Conservation (phyloP, 306 rosid genomes). For the Dalbergia oliveri region DNA sequence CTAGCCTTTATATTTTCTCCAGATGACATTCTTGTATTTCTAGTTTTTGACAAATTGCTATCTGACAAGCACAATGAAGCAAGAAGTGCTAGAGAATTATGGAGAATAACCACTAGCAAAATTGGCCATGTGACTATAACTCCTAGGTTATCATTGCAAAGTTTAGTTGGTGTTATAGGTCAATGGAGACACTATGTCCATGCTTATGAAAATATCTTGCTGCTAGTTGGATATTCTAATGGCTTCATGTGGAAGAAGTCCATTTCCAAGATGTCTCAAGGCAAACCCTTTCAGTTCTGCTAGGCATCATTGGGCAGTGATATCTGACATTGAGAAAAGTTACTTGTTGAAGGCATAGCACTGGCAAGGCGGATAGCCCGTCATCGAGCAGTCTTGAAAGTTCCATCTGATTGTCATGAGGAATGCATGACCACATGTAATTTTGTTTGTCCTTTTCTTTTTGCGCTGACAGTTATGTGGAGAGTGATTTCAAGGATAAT, state of each 20-base stretch:
- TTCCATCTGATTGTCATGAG: constrained; percentile 47
- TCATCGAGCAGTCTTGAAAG: constrained; percentile 68
- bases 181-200: constrained; percentile 81
- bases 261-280: constrained; percentile 56
- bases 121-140: constrained; percentile 55
- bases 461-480: constrained; percentile 57
- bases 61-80: constrained; percentile 54
- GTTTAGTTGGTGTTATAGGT: constrained; percentile 60
- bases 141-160: constrained; percentile 63
- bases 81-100: constrained; percentile 80
- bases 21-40: constrained; percentile 59
- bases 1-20: constrained; percentile 65
- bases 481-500: constrained; percentile 50
- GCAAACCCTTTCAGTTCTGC: constrained; percentile 58
- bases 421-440: constrained; percentile 37
- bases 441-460: constrained; percentile 50
- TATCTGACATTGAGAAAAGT: constrained; percentile 76
- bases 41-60: constrained; percentile 58
- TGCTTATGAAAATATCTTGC: constrained; percentile 72
- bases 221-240: constrained; percentile 68
- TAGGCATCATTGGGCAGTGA: constrained; percentile 65
- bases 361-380: constrained; percentile 87
- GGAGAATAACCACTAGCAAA: constrained; percentile 84
- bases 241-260: constrained; percentile 58
- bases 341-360: constrained; percentile 79